Base-by-base conservation (phyloP, 257 asterid genomes). In the Eustoma russellianum region DNA sequence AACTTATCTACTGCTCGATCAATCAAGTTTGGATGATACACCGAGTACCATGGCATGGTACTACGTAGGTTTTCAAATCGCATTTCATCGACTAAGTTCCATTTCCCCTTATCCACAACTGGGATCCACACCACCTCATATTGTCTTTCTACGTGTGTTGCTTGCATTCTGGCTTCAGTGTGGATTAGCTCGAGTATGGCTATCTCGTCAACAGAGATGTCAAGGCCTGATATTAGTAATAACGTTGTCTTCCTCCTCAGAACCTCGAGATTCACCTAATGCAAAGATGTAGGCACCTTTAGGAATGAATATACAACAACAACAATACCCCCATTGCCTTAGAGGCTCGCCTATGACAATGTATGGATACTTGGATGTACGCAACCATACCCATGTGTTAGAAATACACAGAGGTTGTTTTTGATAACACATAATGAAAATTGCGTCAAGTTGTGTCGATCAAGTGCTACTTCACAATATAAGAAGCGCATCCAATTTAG, bases 41-140 rank as follows among this genome's bases (percentile, higher is more conserved):
- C 11, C 1, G 61, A 11, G 50, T 63, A 48, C 51, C 61, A 63
- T 19, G 61, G 68, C 68, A 63, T 55, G 3, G 5, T 1, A 7
- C 3, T 1, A 14, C 41, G 56, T 6, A 54, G 18, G 13, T 1
- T 35, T 13, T 56, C 50, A 41, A 63, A 55, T 47, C 47, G 47
- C 13, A 4, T 8, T 28, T 61, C 46, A 9, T 3, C 16, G 10
- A 40, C 2, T 1, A 52, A 53, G 3, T 17, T 53, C 60, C 59
- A 61, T 6, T 6, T 11, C 13, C 9, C 24, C 9, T 7, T 34
- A 7, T 44, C 59, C n/a, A 45, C 11, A 16, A 45, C 48, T 1
- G 60, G 66, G 40, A 61, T 2, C 60, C 60, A 61, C 7, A 52
- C 47, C 14, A 53, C 2, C 46, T 45, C 47, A 17, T 16, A 52